Percentiles rank a stretch among this genome's conserved stretches.
Evolutionary conservation across 805 yeast species (phyloP).

Genomic region (Candida wancherniae): DNA sequence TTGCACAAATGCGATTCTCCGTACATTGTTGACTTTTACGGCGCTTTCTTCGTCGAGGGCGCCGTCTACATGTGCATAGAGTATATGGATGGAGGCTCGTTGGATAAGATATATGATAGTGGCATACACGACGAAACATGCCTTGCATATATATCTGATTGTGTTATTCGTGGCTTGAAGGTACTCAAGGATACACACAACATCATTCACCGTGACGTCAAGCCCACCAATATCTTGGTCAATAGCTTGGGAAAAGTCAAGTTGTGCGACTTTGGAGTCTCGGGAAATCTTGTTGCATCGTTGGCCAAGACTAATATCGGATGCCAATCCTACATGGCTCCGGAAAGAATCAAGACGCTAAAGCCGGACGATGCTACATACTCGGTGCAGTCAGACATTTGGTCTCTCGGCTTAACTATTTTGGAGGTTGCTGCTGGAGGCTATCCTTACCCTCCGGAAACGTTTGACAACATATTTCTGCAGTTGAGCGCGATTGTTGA

Average conservation of each 20-base stretch:
- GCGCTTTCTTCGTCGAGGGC: slow-evolving; percentile 96
- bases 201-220: slow-evolving; percentile 93
- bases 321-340: slow-evolving; percentile 98
- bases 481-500: slow-evolving; percentile 89
- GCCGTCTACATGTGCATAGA: slow-evolving; percentile 98
- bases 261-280: slow-evolving; percentile 93
- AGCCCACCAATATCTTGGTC: slow-evolving; percentile 89
- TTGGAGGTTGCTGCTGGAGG: slow-evolving; percentile 85
- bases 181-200: slow-evolving; percentile 85
- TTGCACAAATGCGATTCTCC: slow-evolving; percentile 88
- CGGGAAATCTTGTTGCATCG: slow-evolving; percentile 92
- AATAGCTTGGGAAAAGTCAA: slow-evolving; percentile 82
- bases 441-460: slow-evolving; percentile 96
- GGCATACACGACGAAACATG: slow-evolving; percentile 66
- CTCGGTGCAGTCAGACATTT: slow-evolving; percentile 90
- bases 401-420: slow-evolving; percentile 88
- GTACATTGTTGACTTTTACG: slow-evolving; percentile 91
- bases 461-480: slow-evolving; percentile 82
- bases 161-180: slow-evolving; percentile 75
- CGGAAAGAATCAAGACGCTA: slow-evolving; percentile 80
- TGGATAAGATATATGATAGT: slow-evolving; percentile 74
- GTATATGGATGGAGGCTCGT: slow-evolving; percentile 93
- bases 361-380: slow-evolving; percentile 76
- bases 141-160: slow-evolving; percentile 72
- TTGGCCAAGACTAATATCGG: slow-evolving; percentile 94